phyloP scores from a whole-genome alignment of 148 eudicot genomes.

The Persicaria maculosa region DNA sequence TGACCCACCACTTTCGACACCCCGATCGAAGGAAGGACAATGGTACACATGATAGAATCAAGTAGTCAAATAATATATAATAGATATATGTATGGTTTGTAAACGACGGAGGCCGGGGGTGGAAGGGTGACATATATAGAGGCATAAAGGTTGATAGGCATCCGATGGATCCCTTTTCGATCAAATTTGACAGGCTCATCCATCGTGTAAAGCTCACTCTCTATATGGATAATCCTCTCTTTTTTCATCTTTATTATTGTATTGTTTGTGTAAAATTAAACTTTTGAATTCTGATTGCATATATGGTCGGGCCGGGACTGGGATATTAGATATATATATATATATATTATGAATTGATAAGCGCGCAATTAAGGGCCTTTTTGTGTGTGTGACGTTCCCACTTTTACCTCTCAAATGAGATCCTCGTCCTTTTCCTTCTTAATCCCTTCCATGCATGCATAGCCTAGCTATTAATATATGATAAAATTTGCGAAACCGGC shows the following conservation, averaged over 20 bases:
- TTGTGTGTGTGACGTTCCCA: no score
- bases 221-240: neutral
- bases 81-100: neutral
- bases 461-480: no score
- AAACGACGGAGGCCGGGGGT: neutral
- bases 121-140: neutral
- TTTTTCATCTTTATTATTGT: neutral
- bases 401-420: no score
- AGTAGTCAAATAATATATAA: neutral
- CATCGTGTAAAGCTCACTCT: neutral
- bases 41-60: no score
- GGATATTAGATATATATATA: no score
- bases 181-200: neutral
- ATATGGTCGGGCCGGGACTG: neutral
- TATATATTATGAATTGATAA: neutral
- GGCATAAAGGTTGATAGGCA: no score
- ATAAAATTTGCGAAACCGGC: no score
- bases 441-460: no score
- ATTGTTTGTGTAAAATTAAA: neutral
- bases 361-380: neutral
- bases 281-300: neutral
- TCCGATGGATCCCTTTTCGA: no score
- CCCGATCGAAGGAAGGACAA: no score
- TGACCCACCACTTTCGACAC: no score
- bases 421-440: no score